A percentile compares a stretch with the other conserved stretches of the same genome.
Evolutionary conservation across 805 yeast species (phyloP).

Genomic region (Metschnikowia cubensis): DNA sequence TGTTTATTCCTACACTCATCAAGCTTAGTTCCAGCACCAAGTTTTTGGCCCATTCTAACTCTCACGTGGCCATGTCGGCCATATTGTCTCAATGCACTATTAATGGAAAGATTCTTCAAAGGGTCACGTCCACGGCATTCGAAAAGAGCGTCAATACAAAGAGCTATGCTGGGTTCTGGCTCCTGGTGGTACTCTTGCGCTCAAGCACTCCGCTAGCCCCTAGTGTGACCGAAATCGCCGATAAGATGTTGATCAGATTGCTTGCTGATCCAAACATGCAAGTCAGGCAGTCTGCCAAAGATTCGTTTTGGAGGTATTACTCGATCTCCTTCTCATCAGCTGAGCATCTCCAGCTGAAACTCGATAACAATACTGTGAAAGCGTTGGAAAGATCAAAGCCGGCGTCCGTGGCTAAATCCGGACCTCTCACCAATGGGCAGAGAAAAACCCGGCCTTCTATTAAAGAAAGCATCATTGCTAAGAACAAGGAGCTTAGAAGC

Average conservation of each 20-base stretch:
- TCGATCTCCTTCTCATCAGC: slow-evolving; percentile 52
- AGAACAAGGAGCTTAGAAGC: slow-evolving; percentile 34
- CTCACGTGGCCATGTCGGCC: slow-evolving; percentile 52
- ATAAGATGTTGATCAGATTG: slow-evolving; percentile 53
- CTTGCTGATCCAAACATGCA: slow-evolving; percentile 75
- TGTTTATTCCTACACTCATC: slow-evolving; percentile 44
- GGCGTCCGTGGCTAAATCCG: slow-evolving; percentile 16
- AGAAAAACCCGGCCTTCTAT: slow-evolving; percentile 42
- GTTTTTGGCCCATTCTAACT: slow-evolving; percentile 56
- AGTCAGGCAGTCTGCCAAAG: slow-evolving; percentile 73
- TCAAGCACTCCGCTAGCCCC: slow-evolving; percentile 31
- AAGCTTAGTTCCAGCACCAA: slow-evolving; percentile 59
- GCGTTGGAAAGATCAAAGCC: slow-evolving; percentile 64
- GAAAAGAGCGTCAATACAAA: slow-evolving; percentile 76
- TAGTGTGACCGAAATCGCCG: slow-evolving; percentile 39
- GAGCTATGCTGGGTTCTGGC: slow-evolving; percentile 64
- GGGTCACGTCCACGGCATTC: slow-evolving; percentile 46
- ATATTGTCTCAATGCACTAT: slow-evolving; percentile 54
- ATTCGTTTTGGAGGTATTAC: slow-evolving; percentile 67
- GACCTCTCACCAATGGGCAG: slow-evolving; percentile 4
- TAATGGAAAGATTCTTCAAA: slow-evolving; percentile 47
- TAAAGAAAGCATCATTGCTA: slow-evolving; percentile 44
- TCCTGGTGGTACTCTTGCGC: slow-evolving; percentile 56
- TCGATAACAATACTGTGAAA: slow-evolving; percentile 47
- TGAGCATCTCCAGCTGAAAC: slow-evolving; percentile 31